These are phyloP conservation scores for Pachysandra terminalis DNA, from an alignment of 164 flowering plant species.

Conservation along the genomic window DNA sequence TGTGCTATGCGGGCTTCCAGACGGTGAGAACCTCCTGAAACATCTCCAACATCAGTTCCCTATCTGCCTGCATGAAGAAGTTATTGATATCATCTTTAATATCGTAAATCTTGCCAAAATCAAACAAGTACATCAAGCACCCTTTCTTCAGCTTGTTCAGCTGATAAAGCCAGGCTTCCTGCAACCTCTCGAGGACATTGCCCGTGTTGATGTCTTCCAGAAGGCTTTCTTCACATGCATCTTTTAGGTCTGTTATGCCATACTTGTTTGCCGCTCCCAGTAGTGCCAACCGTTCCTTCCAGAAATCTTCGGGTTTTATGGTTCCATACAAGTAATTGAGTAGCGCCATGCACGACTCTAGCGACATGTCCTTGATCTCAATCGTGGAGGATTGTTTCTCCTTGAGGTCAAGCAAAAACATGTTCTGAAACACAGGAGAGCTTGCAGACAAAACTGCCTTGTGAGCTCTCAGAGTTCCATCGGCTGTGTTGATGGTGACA, in stretches of 20 bases:
- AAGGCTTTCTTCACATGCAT: constrained; percentile 82
- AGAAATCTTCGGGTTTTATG: constrained; percentile 75
- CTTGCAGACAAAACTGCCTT: constrained; percentile 77
- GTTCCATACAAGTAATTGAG: constrained; percentile 79
- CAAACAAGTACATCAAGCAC: constrained; percentile 72
- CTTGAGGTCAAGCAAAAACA: constrained; percentile 75
- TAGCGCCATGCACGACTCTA: constrained; percentile 69
- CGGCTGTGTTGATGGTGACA: constrained; percentile 66
- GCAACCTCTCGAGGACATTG: constrained; percentile 89
- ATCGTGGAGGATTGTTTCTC: constrained; percentile 84
- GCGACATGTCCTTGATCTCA: constrained; percentile 71
- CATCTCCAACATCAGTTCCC: constrained; percentile 79
- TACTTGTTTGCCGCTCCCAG: constrained; percentile 92
- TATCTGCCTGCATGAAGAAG: constrained; percentile 72
- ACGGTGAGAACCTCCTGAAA: constrained; percentile 79
- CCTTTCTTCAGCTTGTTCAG: constrained; percentile 73
- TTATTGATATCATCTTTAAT: constrained; percentile 62
- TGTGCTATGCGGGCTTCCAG: constrained; percentile 60
- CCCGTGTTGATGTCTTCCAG: constrained; percentile 74
- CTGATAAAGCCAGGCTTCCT: constrained; percentile 89
- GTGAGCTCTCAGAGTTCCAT: constrained; percentile 73
- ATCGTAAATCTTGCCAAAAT: constrained; percentile 88
- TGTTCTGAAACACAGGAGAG: constrained; percentile 82
- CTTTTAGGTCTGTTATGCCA: constrained; percentile 66
- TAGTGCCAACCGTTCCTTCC: constrained; percentile 74